These are phyloP conservation scores for Cajanus cajan DNA, from an alignment of 306 rosid genomes.

Conservation along the genomic window DNA sequence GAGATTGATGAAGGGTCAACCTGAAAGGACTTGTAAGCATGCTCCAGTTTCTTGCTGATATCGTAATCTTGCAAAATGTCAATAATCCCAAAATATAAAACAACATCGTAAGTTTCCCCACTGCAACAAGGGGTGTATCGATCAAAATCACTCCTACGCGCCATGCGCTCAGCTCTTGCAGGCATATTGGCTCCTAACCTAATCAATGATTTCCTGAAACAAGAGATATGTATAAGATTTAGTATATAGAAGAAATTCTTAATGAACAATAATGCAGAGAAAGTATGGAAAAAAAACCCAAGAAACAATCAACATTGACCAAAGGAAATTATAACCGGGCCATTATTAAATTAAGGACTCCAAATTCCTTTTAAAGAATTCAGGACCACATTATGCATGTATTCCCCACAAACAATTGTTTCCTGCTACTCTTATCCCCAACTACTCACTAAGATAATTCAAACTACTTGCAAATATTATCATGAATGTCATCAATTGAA, in stretches of 20 bases:
- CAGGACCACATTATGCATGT: constrained; percentile 32
- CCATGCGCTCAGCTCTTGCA: constrained; percentile 89
- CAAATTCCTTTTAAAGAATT: background rate
- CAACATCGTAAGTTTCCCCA: constrained; percentile 69
- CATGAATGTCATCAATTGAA: constrained; percentile 15
- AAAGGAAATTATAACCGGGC: background rate
- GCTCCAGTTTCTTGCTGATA: constrained; percentile 93
- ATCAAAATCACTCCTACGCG: constrained; percentile 81
- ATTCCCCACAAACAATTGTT: constrained; percentile 46
- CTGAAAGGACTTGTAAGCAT: constrained; percentile 90
- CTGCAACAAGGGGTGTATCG: constrained; percentile 73
- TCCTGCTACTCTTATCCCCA: constrained; percentile 29
- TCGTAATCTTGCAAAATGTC: constrained; percentile 97
- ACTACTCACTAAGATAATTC: constrained; percentile 27
- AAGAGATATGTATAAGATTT: background rate
- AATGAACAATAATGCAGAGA: background rate
- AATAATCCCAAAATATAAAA: constrained; percentile 86
- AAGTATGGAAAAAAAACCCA: background rate
- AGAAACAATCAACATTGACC: background rate
- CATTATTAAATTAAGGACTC: constrained; percentile 6
- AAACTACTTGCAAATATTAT: constrained; percentile 38
- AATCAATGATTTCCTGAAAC: constrained; percentile 79
- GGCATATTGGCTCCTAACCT: constrained; percentile 97
- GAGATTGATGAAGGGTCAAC: constrained; percentile 85
- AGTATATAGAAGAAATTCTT: background rate